These are phyloP conservation scores for Aspergillus aculeatinus DNA, from an alignment of 2,329 filamentous ascomycete species.

Conservation along the genomic window DNA sequence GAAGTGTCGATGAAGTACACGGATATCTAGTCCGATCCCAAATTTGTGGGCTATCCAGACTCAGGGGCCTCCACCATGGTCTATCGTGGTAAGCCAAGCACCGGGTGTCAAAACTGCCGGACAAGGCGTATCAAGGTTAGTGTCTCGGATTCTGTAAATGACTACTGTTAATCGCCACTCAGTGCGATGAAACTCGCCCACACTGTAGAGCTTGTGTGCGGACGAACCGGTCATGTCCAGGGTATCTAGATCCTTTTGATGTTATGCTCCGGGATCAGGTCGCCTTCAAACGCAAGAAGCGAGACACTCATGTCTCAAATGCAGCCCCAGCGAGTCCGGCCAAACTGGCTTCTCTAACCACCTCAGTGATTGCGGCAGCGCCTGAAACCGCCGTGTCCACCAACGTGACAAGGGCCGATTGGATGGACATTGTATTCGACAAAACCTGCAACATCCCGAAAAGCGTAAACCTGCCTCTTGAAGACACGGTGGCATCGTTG, in stretches of 20 bases:
- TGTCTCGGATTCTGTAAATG: too few species aligned
- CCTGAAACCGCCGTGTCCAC: not conserved
- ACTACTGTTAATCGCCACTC: not conserved
- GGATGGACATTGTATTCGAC: not conserved
- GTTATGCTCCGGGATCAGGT: slow-evolving; percentile 28
- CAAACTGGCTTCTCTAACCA: not conserved
- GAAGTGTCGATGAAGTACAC: not conserved
- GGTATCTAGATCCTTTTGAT: slow-evolving; percentile 31
- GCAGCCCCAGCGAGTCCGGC: not conserved
- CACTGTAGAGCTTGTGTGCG: slow-evolving; percentile 29
- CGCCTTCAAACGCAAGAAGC: slow-evolving; percentile 20
- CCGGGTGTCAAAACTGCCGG: slow-evolving; percentile 30
- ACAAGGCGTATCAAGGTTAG: slow-evolving; percentile 31
- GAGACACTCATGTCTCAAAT: not conserved
- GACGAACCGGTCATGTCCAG: slow-evolving; percentile 29
- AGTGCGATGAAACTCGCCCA: slow-evolving; percentile 34
- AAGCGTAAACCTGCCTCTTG: slow-evolving; percentile 23
- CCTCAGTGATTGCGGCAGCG: not conserved
- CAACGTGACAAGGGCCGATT: not conserved
- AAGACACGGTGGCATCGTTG: slow-evolving; percentile 27
- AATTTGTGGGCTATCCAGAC: not conserved
- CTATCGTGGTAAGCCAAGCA: slow-evolving; percentile 29
- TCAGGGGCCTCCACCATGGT: slow-evolving; percentile 21
- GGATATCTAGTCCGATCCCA: not conserved
- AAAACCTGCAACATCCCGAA: slow-evolving; percentile 9